Percentiles rank a stretch among this genome's conserved stretches.
These are phyloP conservation scores for Solanum habrochaites DNA, from an alignment of 257 asterid species.

Conservation along the genomic window DNA sequence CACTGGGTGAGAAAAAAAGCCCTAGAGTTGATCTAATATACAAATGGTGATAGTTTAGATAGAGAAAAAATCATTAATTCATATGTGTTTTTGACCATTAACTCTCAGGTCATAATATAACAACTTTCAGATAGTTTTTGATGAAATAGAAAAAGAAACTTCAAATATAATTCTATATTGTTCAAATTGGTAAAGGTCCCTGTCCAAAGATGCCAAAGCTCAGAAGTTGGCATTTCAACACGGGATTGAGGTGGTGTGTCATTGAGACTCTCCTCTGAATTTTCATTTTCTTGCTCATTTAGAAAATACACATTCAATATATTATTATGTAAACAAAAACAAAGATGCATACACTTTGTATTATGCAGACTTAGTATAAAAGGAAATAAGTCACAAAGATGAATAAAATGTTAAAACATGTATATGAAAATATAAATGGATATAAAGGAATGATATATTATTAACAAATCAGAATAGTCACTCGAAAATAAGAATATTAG, in stretches of 20 bases:
- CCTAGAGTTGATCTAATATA: neutral
- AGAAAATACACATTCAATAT: neutral
- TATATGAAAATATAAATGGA: too few species aligned
- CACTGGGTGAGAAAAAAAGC: neutral
- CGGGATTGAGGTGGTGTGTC: conserved; percentile 90
- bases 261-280: neutral
- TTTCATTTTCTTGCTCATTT: neutral
- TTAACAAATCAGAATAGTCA: too few species aligned
- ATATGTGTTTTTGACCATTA: neutral
- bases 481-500: too few species aligned
- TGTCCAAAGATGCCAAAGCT: conserved; percentile 65
- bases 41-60: neutral
- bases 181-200: conserved; percentile 76
- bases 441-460: too few species aligned
- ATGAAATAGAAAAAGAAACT: neutral
- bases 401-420: too few species aligned
- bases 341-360: too few species aligned
- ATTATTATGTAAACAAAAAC: neutral
- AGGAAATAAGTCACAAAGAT: too few species aligned
- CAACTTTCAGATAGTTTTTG: neutral
- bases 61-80: neutral
- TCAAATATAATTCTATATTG: conserved; percentile 5
- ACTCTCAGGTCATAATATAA: neutral
- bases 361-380: too few species aligned
- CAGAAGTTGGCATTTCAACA: conserved; percentile 83